phyloP scores from a whole-genome alignment of 768 basidiomycete genomes.

The Mycena vitilis region DNA sequence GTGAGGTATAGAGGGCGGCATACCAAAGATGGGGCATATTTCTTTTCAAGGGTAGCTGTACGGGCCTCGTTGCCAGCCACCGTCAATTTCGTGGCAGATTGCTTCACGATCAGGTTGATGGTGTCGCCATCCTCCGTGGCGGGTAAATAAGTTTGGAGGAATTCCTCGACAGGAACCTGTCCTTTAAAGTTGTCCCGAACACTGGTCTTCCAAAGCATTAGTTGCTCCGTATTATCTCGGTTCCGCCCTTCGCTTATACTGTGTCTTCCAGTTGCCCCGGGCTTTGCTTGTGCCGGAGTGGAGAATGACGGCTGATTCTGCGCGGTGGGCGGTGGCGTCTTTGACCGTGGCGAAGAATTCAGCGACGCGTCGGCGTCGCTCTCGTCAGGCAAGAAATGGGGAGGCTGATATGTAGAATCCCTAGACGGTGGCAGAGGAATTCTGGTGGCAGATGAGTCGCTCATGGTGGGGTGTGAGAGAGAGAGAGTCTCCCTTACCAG shows the following conservation, averaged over 20 bases:
- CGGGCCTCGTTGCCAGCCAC: not conserved
- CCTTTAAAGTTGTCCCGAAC: not conserved
- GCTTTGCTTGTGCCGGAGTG: not conserved
- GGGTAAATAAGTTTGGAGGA: not conserved
- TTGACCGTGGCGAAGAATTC: not conserved
- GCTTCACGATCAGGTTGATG: not conserved
- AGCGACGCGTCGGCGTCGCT: no score
- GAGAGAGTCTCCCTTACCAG: not conserved
- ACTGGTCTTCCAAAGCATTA: not conserved
- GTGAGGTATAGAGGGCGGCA: not conserved
- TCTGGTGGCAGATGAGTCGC: not conserved
- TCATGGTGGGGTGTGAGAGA: not conserved
- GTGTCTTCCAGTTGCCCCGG: not conserved
- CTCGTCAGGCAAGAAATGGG: not conserved
- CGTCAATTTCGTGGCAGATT: not conserved
- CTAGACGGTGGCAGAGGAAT: no score
- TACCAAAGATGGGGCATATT: not conserved
- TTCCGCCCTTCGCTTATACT: not conserved
- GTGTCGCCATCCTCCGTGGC: not conserved
- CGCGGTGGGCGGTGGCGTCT: no score
- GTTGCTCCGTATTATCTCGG: not conserved
- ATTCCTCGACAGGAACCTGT: not conserved
- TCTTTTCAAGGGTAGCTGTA: not conserved
- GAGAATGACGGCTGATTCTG: no score
- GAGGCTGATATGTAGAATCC: no score